Evolutionary conservation across 192 early-diverging fungal species (phyloP).

Genomic region (Jimgerdemannia flammicorona): DNA sequence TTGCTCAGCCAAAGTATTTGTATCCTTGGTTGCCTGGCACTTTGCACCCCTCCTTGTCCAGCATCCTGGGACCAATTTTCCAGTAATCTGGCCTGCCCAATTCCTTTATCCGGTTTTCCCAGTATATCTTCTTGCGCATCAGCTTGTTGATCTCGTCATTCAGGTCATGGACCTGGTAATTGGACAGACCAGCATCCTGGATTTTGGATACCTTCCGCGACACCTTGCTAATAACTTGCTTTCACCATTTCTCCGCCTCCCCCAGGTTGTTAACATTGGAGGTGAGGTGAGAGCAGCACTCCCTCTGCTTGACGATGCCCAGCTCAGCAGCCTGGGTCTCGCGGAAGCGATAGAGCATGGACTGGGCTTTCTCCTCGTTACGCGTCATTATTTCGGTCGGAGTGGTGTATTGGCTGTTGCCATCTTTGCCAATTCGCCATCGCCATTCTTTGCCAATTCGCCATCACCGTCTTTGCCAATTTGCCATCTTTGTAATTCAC

Average conservation of each 20-base stretch:
- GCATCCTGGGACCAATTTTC: slow-evolving; percentile 68
- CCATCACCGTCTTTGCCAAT: too few relatives aligned
- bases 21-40: slow-evolving; percentile 90
- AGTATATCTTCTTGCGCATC: slow-evolving; percentile 85
- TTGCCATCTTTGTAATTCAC: too few relatives aligned
- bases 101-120: slow-evolving; percentile 88
- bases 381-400: too few relatives aligned
- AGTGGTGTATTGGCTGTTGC: too few relatives aligned
- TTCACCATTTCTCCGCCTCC: slow-evolving; percentile 91
- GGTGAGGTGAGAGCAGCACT: slow-evolving; percentile 74
- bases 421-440: too few relatives aligned
- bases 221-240: too few relatives aligned
- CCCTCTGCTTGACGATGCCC: slow-evolving; percentile 54
- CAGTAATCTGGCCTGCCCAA: too few relatives aligned
- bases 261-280: slow-evolving; percentile 61
- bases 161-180: slow-evolving; percentile 87
- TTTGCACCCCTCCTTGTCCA: slow-evolving; percentile 85
- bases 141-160: slow-evolving; percentile 98
- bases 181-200: slow-evolving; percentile 86
- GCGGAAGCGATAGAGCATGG: slow-evolving; percentile 96
- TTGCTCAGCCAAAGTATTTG: slow-evolving; percentile 89
- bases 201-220: slow-evolving; percentile 85
- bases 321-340: slow-evolving; percentile 86
- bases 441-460: too few relatives aligned
- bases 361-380: too few relatives aligned